Conservation (phyloP, 257 asterid genomes). For the Nicotiana sylvestris region DNA sequence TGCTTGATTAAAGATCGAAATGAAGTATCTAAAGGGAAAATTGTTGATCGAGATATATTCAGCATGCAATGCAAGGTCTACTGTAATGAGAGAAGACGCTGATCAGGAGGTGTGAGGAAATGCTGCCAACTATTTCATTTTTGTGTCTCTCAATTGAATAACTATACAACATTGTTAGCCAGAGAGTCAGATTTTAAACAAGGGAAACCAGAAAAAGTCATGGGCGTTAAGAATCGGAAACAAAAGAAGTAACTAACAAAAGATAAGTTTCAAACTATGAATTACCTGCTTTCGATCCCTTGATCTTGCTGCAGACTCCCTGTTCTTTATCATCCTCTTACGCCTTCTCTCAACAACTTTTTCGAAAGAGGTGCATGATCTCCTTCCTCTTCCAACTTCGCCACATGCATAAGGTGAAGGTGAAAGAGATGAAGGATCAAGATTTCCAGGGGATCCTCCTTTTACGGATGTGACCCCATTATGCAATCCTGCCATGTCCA, state of each 20-base stretch:
- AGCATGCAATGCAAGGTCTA: neutral
- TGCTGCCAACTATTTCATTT: neutral
- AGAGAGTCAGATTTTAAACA: neutral
- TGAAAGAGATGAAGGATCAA: slow-evolving; percentile 53
- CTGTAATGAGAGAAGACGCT: neutral
- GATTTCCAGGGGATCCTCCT: slow-evolving; percentile 45
- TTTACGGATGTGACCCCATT: slow-evolving; percentile 35
- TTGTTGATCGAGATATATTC: neutral
- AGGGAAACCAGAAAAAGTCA: neutral
- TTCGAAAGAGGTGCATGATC: slow-evolving; percentile 32
- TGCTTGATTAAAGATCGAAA: neutral
- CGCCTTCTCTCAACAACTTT: slow-evolving; percentile 52
- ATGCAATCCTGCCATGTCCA: slow-evolving; percentile 41
- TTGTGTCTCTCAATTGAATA: neutral
- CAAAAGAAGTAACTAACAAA: neutral
- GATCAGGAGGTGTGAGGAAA: neutral
- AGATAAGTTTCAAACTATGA: neutral
- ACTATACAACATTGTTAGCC: neutral
- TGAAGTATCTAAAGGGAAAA: neutral
- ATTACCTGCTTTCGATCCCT: slow-evolving; percentile 75
- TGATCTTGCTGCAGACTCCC: slow-evolving; percentile 56
- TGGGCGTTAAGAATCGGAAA: slow-evolving; percentile 5
- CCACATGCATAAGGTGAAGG: slow-evolving; percentile 60
- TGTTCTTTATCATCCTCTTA: slow-evolving; percentile 48
- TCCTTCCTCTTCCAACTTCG: slow-evolving; percentile 52